phyloP scores from a whole-genome alignment of 106 monocot species.

The Narthecium ossifragum region DNA sequence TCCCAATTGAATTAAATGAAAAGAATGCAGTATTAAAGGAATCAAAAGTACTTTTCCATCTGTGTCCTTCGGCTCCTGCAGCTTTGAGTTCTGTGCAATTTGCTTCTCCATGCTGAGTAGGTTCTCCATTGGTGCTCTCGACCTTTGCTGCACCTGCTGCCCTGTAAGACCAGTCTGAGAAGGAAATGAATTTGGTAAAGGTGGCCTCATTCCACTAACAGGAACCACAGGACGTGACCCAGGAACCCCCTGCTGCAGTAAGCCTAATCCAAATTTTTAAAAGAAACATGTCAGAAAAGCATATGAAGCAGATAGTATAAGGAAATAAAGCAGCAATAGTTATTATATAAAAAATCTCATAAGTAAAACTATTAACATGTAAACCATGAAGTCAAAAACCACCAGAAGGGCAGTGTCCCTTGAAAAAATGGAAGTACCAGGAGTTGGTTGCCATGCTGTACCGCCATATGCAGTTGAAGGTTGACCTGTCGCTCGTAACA shows the following conservation, averaged over 20 bases:
- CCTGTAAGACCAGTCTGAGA: constrained; percentile 24
- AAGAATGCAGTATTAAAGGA: too few species aligned
- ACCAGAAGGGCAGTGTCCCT: too few species aligned
- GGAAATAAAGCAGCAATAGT: background rate
- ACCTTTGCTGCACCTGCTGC: constrained; percentile 33
- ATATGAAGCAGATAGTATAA: background rate
- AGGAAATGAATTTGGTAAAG: constrained; percentile 34
- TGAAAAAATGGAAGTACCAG: too few species aligned
- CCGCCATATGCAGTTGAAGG: constrained; percentile 38
- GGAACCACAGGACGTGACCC: constrained; percentile 33
- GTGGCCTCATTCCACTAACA: constrained; percentile 40
- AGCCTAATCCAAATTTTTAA: constrained; percentile 25
- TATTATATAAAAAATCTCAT: background rate
- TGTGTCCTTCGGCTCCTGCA: constrained; percentile 33
- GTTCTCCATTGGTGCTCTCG: constrained; percentile 28
- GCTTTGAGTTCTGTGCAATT: constrained; percentile 19
- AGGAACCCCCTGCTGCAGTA: constrained; percentile 42
- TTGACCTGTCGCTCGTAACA: constrained; percentile 68
- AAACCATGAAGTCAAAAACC: too few species aligned
- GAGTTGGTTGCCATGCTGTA: constrained; percentile 53
- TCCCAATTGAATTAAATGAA: too few species aligned
- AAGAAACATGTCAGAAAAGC: constrained; percentile 2
- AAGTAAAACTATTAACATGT: too few species aligned
- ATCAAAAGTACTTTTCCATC: constrained; percentile 54
- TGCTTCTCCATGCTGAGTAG: constrained; percentile 40